Evolutionary conservation across 805 yeast species (phyloP).

Genomic region (Yarrowia sp.): DNA sequence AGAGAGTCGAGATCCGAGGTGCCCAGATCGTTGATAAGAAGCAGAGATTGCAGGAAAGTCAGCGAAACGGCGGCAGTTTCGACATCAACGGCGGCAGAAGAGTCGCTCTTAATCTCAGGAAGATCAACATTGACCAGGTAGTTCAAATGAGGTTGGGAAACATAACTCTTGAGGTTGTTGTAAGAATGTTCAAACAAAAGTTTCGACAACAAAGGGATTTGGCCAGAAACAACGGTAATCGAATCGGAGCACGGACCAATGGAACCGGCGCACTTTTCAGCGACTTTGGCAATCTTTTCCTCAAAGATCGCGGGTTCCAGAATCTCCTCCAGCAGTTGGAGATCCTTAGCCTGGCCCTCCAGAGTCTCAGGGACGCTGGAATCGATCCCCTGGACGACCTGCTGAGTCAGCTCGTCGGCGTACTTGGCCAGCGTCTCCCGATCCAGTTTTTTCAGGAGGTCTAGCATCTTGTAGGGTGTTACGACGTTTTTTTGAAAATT

Average conservation of each 20-base stretch:
- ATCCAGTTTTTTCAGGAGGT: constrained; percentile 22
- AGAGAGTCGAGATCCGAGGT: constrained; percentile 18
- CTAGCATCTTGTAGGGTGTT: background rate
- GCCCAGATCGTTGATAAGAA: constrained; percentile 12
- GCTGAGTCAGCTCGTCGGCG: constrained; percentile 23
- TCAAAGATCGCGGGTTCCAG: background rate
- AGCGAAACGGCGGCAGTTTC: constrained; percentile 2
- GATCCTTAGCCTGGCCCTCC: constrained; percentile 5
- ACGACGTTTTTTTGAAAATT: background rate
- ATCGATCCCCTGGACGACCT: background rate
- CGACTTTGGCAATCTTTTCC: constrained; percentile 10
- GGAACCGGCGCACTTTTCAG: background rate
- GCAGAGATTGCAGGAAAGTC: constrained; percentile 16
- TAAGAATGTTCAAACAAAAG: constrained; percentile 7
- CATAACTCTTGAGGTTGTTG: background rate
- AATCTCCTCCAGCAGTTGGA: constrained; percentile 7
- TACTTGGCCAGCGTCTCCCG: constrained; percentile 19
- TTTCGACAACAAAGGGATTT: constrained; percentile 9
- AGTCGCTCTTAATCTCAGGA: background rate
- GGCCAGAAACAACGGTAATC: background rate
- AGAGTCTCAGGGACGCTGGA: background rate
- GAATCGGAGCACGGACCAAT: constrained; percentile 9
- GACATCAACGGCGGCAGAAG: background rate
- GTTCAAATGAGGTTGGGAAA: constrained; percentile 30
- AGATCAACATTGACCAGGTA: constrained; percentile 20